Evolutionary conservation across 371 early-diverging fungal genomes (phyloP), one percentile per base, ranked within the genome.

Genomic region (Syncephalastrum monosporum): DNA sequence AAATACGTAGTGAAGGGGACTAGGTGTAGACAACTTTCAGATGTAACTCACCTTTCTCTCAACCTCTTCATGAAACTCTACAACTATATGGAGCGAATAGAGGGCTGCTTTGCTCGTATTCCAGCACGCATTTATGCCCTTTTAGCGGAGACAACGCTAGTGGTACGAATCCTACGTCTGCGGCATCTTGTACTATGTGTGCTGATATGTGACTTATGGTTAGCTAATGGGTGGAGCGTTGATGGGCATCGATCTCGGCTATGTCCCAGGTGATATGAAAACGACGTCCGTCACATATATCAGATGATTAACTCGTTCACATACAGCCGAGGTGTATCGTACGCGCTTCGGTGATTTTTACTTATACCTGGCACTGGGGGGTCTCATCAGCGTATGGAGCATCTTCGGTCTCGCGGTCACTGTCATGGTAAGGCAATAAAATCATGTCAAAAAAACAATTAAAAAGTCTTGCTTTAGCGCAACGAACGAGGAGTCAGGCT

Each of bases 281-380:
- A 14, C 42, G 5, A 33, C 8, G 5, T 10, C 2, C 17, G 21
- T 6, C 24, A 5, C 49, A 21, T 21, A 2, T 23, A 49, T 49
- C 24, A 15, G 15, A n/a, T 49, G 23, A 25, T 5, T 4, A 1
- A 25, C 29, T 47, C 53, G 17, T n/a, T n/a, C 41, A 47, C 10
- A 6, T 14, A 33, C 38, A 33, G 38, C 38, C 38, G 38, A 33
- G 38, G 38, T 33, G 38, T 59, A 59, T 27, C 17, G 19, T n/a
- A 16, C 21, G 42, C 59, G 53, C 17, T 53, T 17, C 33, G 63
- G 24, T 10, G 59, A 69, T 50, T 50, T 69, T 47, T 65, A 65
- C 57, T 43, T 42, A 46, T 62, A 62, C 17, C 25, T 53, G 3
- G 53, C 54, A 10, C 13, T 54, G 21, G 47, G 53, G 7, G 57